phyloP scores from a whole-genome alignment of 225 moss, liverwort and hornwort species.

The Sphagnum tenellum region DNA sequence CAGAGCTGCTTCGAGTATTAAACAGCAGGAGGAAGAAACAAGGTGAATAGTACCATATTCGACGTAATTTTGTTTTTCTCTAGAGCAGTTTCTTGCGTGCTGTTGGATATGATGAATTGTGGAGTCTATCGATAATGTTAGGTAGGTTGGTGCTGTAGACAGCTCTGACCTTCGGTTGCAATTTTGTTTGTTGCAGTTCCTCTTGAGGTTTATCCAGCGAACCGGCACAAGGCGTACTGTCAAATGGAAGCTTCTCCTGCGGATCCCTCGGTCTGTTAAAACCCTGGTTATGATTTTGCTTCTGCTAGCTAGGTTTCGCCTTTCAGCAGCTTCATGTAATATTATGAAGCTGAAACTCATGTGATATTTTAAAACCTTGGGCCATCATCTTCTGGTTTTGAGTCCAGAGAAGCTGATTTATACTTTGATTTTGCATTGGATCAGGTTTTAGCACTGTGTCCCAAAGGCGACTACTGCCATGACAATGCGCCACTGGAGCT shows the following conservation, averaged over 20 bases:
- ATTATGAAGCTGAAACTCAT: background rate
- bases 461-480: conserved; percentile 14
- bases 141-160: no score
- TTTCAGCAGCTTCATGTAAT: no score
- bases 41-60: conserved; percentile 10
- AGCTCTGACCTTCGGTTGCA: no score
- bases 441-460: conserved; percentile 33
- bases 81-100: background rate
- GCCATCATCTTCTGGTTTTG: no score
- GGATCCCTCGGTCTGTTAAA: conserved; percentile 19
- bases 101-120: background rate
- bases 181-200: conserved; percentile 15
- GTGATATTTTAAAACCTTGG: no score
- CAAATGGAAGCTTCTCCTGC: conserved; percentile 21
- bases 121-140: background rate
- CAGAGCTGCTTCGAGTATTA: conserved; percentile 45
- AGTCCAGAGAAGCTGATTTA: background rate
- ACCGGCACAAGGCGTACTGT: conserved; percentile 19
- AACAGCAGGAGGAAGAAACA: conserved; percentile 35
- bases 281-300: background rate
- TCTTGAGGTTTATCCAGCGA: conserved; percentile 15
- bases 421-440: background rate
- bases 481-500: conserved; percentile 14
- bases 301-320: background rate
- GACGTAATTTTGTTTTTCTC: no score